Evolutionary conservation across 257 asterid species (phyloP), one percentile per base, ranked within the genome.

Genomic region (Gentiana straminea): DNA sequence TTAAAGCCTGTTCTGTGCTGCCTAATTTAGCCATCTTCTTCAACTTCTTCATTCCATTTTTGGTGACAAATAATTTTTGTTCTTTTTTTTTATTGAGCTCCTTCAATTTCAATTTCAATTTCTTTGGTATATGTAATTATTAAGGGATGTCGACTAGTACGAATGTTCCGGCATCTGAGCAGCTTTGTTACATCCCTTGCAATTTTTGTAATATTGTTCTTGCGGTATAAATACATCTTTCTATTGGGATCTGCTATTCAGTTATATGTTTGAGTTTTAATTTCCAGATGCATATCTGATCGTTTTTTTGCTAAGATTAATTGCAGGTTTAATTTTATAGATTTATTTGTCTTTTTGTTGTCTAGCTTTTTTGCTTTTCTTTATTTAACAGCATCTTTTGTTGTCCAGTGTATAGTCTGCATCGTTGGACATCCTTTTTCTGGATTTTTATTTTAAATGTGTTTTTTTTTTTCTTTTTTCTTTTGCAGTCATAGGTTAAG

Each of bases 151-250:
- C 83, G 43, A 70, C 64, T 64, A 64, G 68, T 69, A 72, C 68
- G 78, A 85, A 81, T 34, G 73, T 70, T 76, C 51, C 77, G 54
- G 9, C 46, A 41, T 60, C 86, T 36, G 96, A 86, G 72, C 83
- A 86, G 65, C 83, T 86, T 50, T 84, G 92, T 71, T 86, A 86
- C 72, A 86, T 86, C 74, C 94, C 96, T 84, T 84, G 94, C 84
- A 84, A 76, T 81, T 87, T 76, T 79, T 87, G 96, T 81, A 84
- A 68, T 74, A 84, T 84, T 54, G 90, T 87, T 72, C 96, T 87
- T 63, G 96, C 93, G 96, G 96, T 87, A 84, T 52, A 33, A 32
- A 41, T 41, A 7, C 8, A 39, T 39, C 45, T 66, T 48, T 43
- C 0, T 64, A 37, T 60, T 63, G 58, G 67, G 81, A 67, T 80